These are phyloP conservation scores for Apophysomyces elegans DNA, from an alignment of 371 early-diverging fungal genomes.

Conservation along the genomic window DNA sequence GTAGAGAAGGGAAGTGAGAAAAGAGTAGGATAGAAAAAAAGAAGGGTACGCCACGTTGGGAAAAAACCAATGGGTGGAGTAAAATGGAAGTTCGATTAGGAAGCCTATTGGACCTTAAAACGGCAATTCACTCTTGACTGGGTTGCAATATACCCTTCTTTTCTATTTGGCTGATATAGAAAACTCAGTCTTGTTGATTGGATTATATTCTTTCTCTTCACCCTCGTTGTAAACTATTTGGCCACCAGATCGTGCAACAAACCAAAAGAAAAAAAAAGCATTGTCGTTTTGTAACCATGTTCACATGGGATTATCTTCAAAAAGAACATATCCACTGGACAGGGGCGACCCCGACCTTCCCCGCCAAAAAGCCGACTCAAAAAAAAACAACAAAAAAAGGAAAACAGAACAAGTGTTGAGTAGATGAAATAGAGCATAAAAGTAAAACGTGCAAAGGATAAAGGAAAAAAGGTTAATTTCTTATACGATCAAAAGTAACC, in stretches of 20 bases:
- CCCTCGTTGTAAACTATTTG: neutral
- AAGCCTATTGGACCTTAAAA: conserved; percentile 1
- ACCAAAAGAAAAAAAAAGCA: neutral
- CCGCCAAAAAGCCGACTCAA: conserved; percentile 4
- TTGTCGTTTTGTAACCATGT: neutral
- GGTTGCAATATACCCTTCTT: conserved; percentile 12
- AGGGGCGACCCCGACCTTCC: conserved; percentile 12
- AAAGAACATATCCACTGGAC: neutral
- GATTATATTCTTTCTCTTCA: neutral
- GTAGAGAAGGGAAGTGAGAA: conserved; percentile 1
- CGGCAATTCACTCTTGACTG: conserved; percentile 4
- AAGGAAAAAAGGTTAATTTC: neutral
- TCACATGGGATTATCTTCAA: conserved; percentile 7
- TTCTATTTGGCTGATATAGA: neutral
- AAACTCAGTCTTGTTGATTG: conserved; percentile 9
- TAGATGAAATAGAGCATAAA: neutral
- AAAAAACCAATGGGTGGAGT: neutral
- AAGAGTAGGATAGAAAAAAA: conserved; percentile 11
- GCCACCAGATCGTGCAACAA: conserved; percentile 1
- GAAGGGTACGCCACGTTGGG: conserved; percentile 4
- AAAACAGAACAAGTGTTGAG: neutral
- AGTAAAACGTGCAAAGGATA: neutral
- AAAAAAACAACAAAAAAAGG: neutral
- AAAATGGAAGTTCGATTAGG: conserved; percentile 7
- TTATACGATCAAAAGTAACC: neutral